Base-by-base conservation (phyloP, 2,329 filamentous ascomycete genomes). In the Trichoderma atrobrunneum region DNA sequence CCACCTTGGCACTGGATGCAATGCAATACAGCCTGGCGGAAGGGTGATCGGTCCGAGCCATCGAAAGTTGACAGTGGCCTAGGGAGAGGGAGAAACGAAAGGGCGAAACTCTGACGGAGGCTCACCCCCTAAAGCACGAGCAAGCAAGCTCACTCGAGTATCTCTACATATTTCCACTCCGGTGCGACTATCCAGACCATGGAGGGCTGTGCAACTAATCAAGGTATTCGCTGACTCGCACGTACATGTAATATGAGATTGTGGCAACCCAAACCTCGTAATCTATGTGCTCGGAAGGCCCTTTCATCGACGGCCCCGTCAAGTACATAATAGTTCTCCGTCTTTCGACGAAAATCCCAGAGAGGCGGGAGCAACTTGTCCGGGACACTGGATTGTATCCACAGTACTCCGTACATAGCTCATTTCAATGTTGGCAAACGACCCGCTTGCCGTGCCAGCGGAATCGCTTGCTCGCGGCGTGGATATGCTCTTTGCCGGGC, bases 1-100 rank as follows among this genome's bases (percentile, higher is more conserved):
- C 69, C 36, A 65, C 36, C 16, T 65, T 51, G 60, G 69, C 51
- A 71, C 43, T 63, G 39, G 59, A 56, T 59, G 68, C 68, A 57
- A 64, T 64, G 34, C 60, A 43, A 56, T 64, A 48, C 60, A 34
- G 68, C 43, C 68, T 64, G 60, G 60, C 68, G 68, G 34, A 48
- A 39, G 24, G 32, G 48, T 24, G 39, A 56, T 70, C 57, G 30
- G 57, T 59, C 60, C 32, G 60, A 54, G 67, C 30, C 67, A 70
- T 36, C 24, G 18, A 28, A 21, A 21, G 26, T 6, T 21, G 26
- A 21, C 6, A 57, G 24, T 28, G 26, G 61, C 36, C 36, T 24
- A 26, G 63, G 28, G 63, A 18, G 24, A 26, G 43, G 30, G 16
- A 5, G 26, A 51, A 11, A 32, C 6, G 16, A 14, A n/a, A 56